Evolutionary conservation across 345 rosid species (phyloP), one percentile per base, ranked within the genome.

Genomic region (Combretum micranthum): DNA sequence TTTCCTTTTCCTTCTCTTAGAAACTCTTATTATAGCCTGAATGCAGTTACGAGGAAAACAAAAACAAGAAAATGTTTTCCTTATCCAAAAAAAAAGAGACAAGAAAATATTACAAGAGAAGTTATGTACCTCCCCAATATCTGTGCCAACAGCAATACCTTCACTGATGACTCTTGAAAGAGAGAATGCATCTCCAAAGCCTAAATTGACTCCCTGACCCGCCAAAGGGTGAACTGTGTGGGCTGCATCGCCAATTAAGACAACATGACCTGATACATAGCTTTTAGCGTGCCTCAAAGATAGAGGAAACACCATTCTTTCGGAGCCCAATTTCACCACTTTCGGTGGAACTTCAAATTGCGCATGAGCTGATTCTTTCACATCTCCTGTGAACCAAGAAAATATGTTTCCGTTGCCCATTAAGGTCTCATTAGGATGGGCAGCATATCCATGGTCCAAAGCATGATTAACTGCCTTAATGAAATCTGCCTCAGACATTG

Each of bases 121-220:
- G 67, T 22, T 54, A 63, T 61, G 11, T 79, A 91, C 96, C 96
- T 86, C 93, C 43, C 98, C 93, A 43, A 88, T 80, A 72, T 88
- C 96, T 23, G 62, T 59, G 52, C 98, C 98, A 52, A 88, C 80
- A 14, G 96, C 95, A 70, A 88, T 63, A 16, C 96, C 92, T 55
- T 86, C 87, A 1, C 82, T 71, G 47, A 93, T 75, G 48, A 80
- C 71, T 70, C 75, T 80, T 13, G 96, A 81, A 74, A 93, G 96
- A 55, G 86, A 64, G 56, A 58, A 76, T 49, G 94, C 93, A 64
- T 91, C 98, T 50, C 85, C 92, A 62, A 88, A 88, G 49, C 98
- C 98, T 77, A 93, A 59, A 77, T 93, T 89, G 20, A 89, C 99
- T 62, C 98, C 96, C 74, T 93, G 99, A 63, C 97, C 99, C 37